A percentile compares a stretch with the other conserved stretches of the same genome.
phyloP scores from a whole-genome alignment of 2,329 filamentous ascomycete genomes.

The Neofusicoccum parvum region DNA sequence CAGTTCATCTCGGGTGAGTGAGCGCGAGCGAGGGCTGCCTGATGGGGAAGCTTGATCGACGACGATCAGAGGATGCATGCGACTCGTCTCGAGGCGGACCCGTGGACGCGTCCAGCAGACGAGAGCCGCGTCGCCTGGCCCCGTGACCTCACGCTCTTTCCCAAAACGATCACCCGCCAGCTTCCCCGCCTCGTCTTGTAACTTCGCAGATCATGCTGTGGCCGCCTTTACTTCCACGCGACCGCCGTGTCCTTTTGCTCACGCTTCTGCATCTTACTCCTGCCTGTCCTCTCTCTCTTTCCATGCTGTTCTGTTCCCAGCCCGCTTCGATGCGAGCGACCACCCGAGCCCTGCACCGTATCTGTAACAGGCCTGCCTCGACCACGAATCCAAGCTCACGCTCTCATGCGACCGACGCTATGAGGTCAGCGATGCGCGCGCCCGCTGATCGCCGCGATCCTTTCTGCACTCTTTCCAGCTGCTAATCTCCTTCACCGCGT shows the following conservation, averaged over 20 bases:
- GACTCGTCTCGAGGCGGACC: neutral
- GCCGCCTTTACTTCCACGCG: neutral
- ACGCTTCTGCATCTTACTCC: neutral
- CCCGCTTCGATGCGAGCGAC: neutral
- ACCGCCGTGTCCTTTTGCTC: neutral
- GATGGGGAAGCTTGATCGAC: constrained; percentile 10
- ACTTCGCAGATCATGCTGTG: neutral
- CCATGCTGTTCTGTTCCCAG: neutral
- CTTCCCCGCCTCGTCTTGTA: constrained; percentile 7
- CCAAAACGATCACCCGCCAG: neutral
- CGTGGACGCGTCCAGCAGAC: neutral
- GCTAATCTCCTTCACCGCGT: neutral
- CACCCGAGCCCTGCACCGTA: neutral
- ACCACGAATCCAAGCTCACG: constrained; percentile 1
- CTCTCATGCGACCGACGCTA: neutral
- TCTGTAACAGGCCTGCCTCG: neutral
- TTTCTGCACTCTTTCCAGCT: neutral
- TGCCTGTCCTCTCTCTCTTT: neutral
- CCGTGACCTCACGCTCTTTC: constrained; percentile 12
- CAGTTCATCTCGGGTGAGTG: constrained; percentile 46
- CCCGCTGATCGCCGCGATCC: neutral
- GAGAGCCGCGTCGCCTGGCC: neutral
- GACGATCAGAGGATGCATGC: neutral
- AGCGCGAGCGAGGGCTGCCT: neutral
- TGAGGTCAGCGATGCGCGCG: neutral